Evolutionary conservation across 352 stramenopile species (phyloP), one percentile per base, ranked within the genome.

Genomic region (Globisporangium carolinianum): DNA sequence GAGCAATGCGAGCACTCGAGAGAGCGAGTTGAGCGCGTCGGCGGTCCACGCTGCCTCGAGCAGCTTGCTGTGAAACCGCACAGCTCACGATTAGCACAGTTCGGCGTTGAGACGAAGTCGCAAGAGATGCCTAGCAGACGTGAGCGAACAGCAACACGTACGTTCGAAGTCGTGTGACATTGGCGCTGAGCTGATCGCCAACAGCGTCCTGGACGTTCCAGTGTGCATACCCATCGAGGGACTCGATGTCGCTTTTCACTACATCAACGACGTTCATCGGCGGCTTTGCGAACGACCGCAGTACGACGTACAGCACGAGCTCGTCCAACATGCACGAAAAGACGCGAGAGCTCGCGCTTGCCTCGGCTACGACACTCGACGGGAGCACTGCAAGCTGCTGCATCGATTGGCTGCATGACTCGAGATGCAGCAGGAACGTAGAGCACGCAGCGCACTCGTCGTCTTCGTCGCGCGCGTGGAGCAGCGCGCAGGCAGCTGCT

Each of bases 291-390:
- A 70, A 66, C 12, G 63, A 57, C 42, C 58, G 63, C 24, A 68
- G 35, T 4, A 61, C 18, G 43, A 73, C 60, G 50, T 65, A 74
- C 9, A 76, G 18, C 11, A 76, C 53, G 10, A 76, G 18, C 47
- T 76, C 69, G 46, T 74, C 69, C 15, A 72, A 15, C 47, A 61
- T 50, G 8, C 36, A 55, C 38, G 47, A 41, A 3, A 55, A 47
- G 15, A 45, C 41, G 41, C 41, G 42, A 7, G 46, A 15, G 18
- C 4, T 17, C 7, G n/a, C 5, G 7, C 24, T 11, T 9, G 51
- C 4, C 8, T 37, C 11, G 17, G 39, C 3, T 12, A 36, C 7
- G n/a, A n/a, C 17, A 46, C 17, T 18, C 5, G 39, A 12, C 14
- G 51, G 38, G 17, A 49, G 39, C 17, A 24, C 38, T 24, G 39